Evolutionary conservation across 495 filamentous ascomycete genomes (phyloP).

Genomic region (Haplographium delicatum): DNA sequence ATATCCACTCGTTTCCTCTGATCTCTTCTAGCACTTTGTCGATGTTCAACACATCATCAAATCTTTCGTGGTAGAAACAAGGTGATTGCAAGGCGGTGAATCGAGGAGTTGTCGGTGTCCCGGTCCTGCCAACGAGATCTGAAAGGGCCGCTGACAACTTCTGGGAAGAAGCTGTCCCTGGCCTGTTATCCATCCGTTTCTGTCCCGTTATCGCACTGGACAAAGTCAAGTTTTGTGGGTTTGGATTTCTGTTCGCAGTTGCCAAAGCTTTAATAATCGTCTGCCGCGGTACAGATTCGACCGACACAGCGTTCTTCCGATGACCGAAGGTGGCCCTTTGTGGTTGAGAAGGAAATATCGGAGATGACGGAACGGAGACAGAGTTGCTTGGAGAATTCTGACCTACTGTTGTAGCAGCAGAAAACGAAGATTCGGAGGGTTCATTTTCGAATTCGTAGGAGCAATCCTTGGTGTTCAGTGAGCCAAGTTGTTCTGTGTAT

Average conservation of each 20-base stretch:
- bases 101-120: slow-evolving; percentile 54
- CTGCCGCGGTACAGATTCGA: slow-evolving; percentile 72
- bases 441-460: slow-evolving; percentile 30
- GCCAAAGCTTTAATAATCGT: slow-evolving; percentile 86
- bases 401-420: slow-evolving; percentile 25
- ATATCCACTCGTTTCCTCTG: slow-evolving; percentile 79
- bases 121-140: slow-evolving; percentile 44
- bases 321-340: slow-evolving; percentile 44
- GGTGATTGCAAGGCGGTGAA: slow-evolving; percentile 74
- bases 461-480: slow-evolving; percentile 29
- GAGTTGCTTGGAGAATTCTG: slow-evolving; percentile 17
- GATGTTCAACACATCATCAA: slow-evolving; percentile 93
- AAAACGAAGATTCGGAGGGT: slow-evolving; percentile 22
- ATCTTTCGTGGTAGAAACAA: slow-evolving; percentile 95
- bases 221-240: slow-evolving; percentile 45
- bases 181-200: slow-evolving; percentile 16
- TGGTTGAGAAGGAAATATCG: slow-evolving; percentile 26
- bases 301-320: slow-evolving; percentile 57
- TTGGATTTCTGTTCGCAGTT: slow-evolving; percentile 60
- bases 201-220: slow-evolving; percentile 41
- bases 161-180: slow-evolving; percentile 43
- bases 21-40: slow-evolving; percentile 95
- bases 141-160: slow-evolving; percentile 62
- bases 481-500: slow-evolving; percentile 27
- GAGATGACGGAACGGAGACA: slow-evolving; percentile 20